Evolutionary conservation across 208 protist genomes (phyloP).

Genomic region (Trypanosoma lewisi): DNA sequence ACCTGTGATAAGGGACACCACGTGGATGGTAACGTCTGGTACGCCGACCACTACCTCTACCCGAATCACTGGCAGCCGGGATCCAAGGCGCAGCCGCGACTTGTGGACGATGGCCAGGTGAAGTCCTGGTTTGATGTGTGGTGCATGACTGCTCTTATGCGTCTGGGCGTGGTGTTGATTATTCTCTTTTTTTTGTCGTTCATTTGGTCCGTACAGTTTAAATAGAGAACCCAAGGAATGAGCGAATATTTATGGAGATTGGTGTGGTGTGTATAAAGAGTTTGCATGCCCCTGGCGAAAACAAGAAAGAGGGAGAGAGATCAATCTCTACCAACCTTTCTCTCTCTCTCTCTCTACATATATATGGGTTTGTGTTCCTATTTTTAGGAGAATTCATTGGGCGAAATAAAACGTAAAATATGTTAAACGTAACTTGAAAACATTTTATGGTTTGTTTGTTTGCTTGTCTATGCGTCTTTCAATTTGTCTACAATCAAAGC

Average conservation of each 20-base stretch:
- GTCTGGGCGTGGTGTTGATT: conserved; percentile 7
- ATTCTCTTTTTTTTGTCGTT: conserved; percentile 14
- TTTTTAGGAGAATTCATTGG: not conserved
- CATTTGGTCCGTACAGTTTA: not conserved
- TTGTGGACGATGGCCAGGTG: conserved; percentile 25
- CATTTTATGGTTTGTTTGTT: not conserved
- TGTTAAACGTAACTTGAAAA: not conserved
- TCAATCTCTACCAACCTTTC: not conserved
- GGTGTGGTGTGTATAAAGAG: not conserved
- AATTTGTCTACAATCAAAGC: not conserved
- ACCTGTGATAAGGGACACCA: conserved; percentile 24
- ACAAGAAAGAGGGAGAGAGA: not conserved
- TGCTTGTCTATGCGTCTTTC: conserved; percentile 1
- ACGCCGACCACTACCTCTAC: conserved; percentile 75
- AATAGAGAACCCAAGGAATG: conserved; percentile 5
- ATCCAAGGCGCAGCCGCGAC: conserved; percentile 16
- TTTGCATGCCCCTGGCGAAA: not conserved
- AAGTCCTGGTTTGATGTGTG: conserved; percentile 20
- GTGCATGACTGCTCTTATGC: conserved; percentile 1
- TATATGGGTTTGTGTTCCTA: no score
- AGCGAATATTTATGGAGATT: not conserved
- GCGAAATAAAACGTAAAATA: not conserved
- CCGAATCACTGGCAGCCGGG: conserved; percentile 79
- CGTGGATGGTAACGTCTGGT: conserved; percentile 73
- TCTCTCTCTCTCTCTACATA: not conserved